Conservation (phyloP, 2,329 filamentous ascomycete genomes). For the Nemania bipapillata region DNA sequence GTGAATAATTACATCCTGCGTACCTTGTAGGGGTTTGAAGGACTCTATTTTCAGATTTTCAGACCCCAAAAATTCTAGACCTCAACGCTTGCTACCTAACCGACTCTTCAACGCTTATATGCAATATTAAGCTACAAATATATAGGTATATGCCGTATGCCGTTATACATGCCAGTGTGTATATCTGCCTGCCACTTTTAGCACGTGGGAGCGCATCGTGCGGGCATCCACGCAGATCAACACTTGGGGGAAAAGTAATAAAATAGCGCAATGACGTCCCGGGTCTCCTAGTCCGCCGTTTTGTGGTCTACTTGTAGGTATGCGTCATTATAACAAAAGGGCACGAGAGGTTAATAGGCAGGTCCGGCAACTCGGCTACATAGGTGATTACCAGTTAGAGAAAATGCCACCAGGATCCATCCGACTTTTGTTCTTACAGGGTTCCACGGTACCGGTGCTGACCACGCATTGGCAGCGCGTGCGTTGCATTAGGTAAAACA, state of each 20-base stretch:
- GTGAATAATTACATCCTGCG: too few relatives aligned
- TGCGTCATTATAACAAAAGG: neutral
- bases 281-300: neutral
- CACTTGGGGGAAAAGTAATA: neutral
- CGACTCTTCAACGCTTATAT: neutral
- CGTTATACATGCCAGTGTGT: neutral
- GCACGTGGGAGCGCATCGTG: neutral
- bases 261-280: neutral
- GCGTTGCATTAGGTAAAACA: too few relatives aligned
- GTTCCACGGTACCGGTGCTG: neutral
- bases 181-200: neutral
- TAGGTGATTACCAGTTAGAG: neutral
- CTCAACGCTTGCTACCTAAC: too few relatives aligned
- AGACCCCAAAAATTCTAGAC: neutral
- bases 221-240: neutral
- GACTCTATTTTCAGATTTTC: neutral
- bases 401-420: neutral
- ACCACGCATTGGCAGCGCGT: neutral
- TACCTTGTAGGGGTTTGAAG: too few relatives aligned
- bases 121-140: neutral
- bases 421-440: neutral
- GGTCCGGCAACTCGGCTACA: neutral
- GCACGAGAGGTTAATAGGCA: neutral
- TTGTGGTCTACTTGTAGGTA: neutral
- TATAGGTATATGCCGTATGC: neutral